phyloP scores from a whole-genome alignment of 2,329 filamentous ascomycete genomes.

The Claviceps quebecensis region DNA sequence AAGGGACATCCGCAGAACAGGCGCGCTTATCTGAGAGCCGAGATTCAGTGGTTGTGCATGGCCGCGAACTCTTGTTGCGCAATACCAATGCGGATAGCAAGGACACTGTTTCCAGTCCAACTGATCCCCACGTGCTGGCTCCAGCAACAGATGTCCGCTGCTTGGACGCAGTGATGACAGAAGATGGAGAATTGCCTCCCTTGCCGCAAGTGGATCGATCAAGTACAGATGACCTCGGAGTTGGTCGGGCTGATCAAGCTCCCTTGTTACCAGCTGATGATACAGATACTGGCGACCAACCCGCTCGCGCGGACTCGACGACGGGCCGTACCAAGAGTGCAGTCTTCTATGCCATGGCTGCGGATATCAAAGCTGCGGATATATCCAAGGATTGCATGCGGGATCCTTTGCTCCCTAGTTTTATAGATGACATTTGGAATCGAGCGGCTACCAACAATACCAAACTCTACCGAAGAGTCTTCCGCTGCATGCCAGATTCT shows the following conservation, averaged over 20 bases:
- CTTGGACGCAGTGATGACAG: constrained; percentile 18
- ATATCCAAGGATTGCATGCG: constrained; percentile 88
- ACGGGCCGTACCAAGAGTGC: constrained; percentile 32
- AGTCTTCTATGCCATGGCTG: constrained; percentile 37
- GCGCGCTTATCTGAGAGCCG: constrained; percentile 48
- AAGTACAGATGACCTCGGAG: constrained; percentile 51
- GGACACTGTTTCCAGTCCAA: constrained; percentile 35
- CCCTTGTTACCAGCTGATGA: constrained; percentile 62
- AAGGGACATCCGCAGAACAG: constrained; percentile 52
- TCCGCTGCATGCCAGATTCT: constrained; percentile 92
- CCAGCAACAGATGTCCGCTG: constrained; percentile 17
- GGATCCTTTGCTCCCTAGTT: constrained; percentile 69
- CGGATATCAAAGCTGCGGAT: constrained; percentile 58
- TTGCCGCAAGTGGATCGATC: constrained; percentile 40
- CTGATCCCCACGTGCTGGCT: constrained; percentile 17
- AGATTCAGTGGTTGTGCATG: constrained; percentile 55
- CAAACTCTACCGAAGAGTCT: constrained; percentile 82
- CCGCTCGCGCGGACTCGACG: constrained; percentile 38
- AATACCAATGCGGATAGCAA: constrained; percentile 50
- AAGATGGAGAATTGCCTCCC: constrained; percentile 43
- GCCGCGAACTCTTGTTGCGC: constrained; percentile 58
- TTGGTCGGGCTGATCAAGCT: constrained; percentile 55
- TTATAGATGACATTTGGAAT: constrained; percentile 82
- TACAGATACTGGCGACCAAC: constrained; percentile 67
- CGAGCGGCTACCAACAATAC: constrained; percentile 87